These are phyloP conservation scores for Laburnicola sp. DNA, from an alignment of 2,329 filamentous ascomycete genomes.

Conservation along the genomic window DNA sequence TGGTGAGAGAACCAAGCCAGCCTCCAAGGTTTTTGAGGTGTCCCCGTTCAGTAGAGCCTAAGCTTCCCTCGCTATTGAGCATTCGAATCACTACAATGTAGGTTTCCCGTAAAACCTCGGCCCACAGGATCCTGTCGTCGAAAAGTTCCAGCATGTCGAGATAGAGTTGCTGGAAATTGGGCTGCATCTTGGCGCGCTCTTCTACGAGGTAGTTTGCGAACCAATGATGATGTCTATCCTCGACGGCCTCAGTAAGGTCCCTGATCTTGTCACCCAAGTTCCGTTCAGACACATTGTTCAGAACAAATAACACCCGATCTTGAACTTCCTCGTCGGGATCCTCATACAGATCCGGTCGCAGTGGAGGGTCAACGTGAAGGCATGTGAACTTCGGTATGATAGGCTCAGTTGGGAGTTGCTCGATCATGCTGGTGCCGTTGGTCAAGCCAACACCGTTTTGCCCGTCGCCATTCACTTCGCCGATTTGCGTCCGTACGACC, in stretches of 20 bases:
- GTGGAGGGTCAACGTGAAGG: conserved; percentile 72
- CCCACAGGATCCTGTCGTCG: conserved; percentile 76
- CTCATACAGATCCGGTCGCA: conserved; percentile 67
- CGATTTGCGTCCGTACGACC: conserved; percentile 69
- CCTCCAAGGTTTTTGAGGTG: conserved; percentile 91
- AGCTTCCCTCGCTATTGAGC: conserved; percentile 85
- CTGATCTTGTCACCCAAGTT: conserved; percentile 83
- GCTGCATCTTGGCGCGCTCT: conserved; percentile 93
- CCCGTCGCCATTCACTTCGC: conserved; percentile 56
- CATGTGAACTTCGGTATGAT: conserved; percentile 74
- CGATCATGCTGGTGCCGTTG: conserved; percentile 70
- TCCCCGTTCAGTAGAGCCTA: conserved; percentile 82
- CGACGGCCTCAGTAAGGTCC: conserved; percentile 77
- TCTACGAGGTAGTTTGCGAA: conserved; percentile 95
- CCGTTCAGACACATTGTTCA: conserved; percentile 93
- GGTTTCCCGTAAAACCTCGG: conserved; percentile 89
- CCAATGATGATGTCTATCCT: conserved; percentile 87
- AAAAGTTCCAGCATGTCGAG: conserved; percentile 85
- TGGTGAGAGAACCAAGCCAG: conserved; percentile 91
- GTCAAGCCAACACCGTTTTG: conserved; percentile 57
- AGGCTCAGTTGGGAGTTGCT: conserved; percentile 61
- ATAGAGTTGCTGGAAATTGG: conserved; percentile 94
- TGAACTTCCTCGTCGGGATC: conserved; percentile 84
- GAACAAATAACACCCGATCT: conserved; percentile 90
- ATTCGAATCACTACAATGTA: conserved; percentile 83